These are phyloP conservation scores for Fusarium concolor DNA, from an alignment of 2,329 filamentous ascomycete species.

Conservation along the genomic window DNA sequence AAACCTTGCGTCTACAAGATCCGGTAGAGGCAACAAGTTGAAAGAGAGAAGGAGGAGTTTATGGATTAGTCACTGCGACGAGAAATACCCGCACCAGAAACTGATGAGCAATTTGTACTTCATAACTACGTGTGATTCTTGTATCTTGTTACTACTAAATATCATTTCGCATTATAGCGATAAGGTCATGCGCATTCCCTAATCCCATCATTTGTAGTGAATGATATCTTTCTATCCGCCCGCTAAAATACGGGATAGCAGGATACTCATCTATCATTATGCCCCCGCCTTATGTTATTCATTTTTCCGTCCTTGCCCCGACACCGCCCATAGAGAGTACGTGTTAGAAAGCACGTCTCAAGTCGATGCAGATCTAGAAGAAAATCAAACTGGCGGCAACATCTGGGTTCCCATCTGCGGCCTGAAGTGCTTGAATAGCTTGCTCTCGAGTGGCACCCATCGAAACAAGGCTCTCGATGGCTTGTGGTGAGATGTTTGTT, in stretches of 20 bases:
- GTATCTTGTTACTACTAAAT: constrained; percentile 31
- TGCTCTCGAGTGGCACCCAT: constrained; percentile 82
- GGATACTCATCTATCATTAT: constrained; percentile 41
- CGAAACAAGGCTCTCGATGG: constrained; percentile 79
- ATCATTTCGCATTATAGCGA: constrained; percentile 21
- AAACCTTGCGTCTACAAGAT: constrained; percentile 98
- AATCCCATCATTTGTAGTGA: constrained; percentile 9
- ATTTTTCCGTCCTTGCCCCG: constrained; percentile 25
- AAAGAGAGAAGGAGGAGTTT: background rate
- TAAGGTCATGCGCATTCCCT: constrained; percentile 21
- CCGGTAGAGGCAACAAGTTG: constrained; percentile 61
- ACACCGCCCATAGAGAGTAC: constrained; percentile 21
- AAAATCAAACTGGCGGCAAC: constrained; percentile 86
- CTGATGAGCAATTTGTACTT: constrained; percentile 34
- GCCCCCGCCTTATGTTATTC: constrained; percentile 20
- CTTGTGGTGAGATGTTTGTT: constrained; percentile 65
- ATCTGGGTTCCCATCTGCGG: constrained; percentile 87
- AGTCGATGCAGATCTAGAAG: constrained; percentile 41
- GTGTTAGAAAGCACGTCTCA: constrained; percentile 13
- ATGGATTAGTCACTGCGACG: constrained; percentile 26
- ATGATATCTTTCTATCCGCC: constrained; percentile 40
- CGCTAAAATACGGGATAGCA: constrained; percentile 16
- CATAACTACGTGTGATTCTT: constrained; percentile 28
- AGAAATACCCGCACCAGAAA: constrained; percentile 33
- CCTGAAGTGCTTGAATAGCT: constrained; percentile 83